Conservation (phyloP, 306 rosid species). For the Vicia villosa region DNA sequence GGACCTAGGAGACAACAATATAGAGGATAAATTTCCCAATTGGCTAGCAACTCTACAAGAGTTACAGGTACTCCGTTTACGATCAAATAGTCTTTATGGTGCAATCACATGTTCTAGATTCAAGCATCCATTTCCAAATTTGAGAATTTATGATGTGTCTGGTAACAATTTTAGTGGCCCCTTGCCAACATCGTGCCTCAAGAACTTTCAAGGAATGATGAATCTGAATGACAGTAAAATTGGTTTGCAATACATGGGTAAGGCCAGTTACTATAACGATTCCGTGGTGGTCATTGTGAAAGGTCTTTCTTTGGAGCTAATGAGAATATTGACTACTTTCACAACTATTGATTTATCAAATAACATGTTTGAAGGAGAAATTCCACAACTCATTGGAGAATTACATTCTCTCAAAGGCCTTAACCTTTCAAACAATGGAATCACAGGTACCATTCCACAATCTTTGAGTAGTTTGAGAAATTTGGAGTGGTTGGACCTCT, state of each 20-base stretch:
- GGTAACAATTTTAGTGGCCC: neutral
- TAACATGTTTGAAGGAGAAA: neutral
- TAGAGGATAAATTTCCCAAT: neutral
- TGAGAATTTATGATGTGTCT: neutral
- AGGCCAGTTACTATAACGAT: too few species aligned
- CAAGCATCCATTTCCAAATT: neutral
- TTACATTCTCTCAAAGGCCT: constrained; percentile 34
- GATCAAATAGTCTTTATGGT: neutral
- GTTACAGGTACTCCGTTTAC: neutral
- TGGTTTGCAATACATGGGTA: constrained; percentile 13
- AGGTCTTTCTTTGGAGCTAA: too few species aligned
- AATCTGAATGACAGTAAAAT: too few species aligned
- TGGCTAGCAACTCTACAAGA: neutral
- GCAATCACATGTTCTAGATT: neutral
- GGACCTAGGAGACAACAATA: neutral
- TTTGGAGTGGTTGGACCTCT: constrained; percentile 15
- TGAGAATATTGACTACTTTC: too few species aligned
- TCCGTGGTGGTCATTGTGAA: too few species aligned
- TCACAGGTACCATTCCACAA: neutral
- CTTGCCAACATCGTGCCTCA: neutral
- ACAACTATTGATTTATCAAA: constrained; percentile 20
- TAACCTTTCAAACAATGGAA: constrained; percentile 26
- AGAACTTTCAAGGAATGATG: too few species aligned
- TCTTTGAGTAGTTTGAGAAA: constrained; percentile 1
- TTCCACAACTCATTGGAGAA: constrained; percentile 31